Conservation (phyloP, 2,329 filamentous ascomycete species). For the Davidsoniella eucalypti region DNA sequence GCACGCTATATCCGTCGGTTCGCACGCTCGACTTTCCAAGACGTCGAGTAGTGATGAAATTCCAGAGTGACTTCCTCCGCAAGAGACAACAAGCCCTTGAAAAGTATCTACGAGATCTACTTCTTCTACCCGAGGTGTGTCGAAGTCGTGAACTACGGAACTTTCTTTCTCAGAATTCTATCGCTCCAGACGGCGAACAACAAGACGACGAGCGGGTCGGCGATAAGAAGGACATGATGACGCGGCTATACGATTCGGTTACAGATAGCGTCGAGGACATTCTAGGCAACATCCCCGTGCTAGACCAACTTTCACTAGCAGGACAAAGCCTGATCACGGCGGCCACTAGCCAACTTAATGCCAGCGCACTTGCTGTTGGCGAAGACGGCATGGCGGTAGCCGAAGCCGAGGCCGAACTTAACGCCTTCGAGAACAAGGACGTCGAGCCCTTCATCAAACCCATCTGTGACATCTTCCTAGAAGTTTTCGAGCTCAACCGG, state of each 20-base stretch:
- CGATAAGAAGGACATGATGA: conserved; percentile 74
- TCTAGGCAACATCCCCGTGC: conserved; percentile 81
- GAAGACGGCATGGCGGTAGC: conserved; percentile 35
- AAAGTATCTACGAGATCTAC: conserved; percentile 64
- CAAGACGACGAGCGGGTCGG: conserved; percentile 31
- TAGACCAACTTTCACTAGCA: conserved; percentile 84
- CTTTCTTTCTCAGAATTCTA: conserved; percentile 79
- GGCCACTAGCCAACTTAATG: conserved; percentile 46
- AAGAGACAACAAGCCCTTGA: conserved; percentile 75
- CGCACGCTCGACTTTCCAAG: conserved; percentile 82
- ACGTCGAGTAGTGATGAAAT: conserved; percentile 83
- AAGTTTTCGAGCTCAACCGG: conserved; percentile 84
- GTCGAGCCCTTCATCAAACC: conserved; percentile 94
- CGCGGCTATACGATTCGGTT: conserved; percentile 87
- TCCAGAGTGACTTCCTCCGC: conserved; percentile 88
- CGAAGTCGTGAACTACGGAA: conserved; percentile 81
- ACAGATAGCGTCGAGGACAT: conserved; percentile 98
- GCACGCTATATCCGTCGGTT: conserved; percentile 72
- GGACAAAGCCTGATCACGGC: conserved; percentile 81
- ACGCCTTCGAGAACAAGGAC: conserved; percentile 80
- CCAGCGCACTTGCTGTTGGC: conserved; percentile 31
- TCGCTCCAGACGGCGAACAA: conserved; percentile 38
- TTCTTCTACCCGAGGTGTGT: conserved; percentile 82
- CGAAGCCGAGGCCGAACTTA: conserved; percentile 85
- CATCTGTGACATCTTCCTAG: conserved; percentile 93